These are phyloP conservation scores for Apophysomyces ossiformis DNA, from an alignment of 371 early-diverging fungal species.

Conservation along the genomic window DNA sequence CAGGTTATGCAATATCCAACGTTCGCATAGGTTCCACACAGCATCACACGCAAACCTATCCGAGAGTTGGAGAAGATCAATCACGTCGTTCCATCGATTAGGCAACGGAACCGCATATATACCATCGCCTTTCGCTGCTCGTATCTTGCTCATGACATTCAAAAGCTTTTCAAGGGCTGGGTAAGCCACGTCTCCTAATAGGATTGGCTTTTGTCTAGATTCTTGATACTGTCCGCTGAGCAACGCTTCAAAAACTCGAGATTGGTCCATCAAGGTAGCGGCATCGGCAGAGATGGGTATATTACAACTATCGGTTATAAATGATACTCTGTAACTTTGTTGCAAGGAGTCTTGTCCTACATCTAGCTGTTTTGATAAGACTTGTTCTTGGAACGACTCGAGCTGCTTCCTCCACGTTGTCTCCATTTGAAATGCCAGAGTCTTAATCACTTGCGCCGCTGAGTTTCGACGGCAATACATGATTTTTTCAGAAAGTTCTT, in stretches of 20 bases:
- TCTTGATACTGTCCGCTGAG: constrained; percentile 33
- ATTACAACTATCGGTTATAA: constrained; percentile 24
- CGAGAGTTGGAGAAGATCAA: constrained; percentile 30
- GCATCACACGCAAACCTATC: constrained; percentile 30
- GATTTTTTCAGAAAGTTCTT: constrained; percentile 2
- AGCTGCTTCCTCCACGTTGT: constrained; percentile 2
- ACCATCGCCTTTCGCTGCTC: background rate
- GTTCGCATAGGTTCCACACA: constrained; percentile 27
- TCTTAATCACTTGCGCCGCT: constrained; percentile 42
- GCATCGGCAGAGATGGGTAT: constrained; percentile 17
- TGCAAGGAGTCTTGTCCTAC: background rate
- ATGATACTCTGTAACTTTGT: constrained; percentile 11
- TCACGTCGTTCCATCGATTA: constrained; percentile 26
- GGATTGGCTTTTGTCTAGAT: constrained; percentile 19
- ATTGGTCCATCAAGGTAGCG: constrained; percentile 19
- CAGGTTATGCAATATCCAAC: constrained; percentile 30
- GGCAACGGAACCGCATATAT: background rate
- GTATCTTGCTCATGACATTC: background rate
- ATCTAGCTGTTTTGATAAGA: background rate
- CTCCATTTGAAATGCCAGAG: constrained; percentile 18
- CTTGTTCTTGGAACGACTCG: background rate
- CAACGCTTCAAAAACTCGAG: constrained; percentile 36
- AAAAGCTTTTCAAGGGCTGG: background rate
- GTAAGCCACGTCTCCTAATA: constrained; percentile 30
- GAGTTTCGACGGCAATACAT: constrained; percentile 25